These are phyloP conservation scores for Crotalaria pallida DNA, from an alignment of 306 rosid species.

Conservation along the genomic window DNA sequence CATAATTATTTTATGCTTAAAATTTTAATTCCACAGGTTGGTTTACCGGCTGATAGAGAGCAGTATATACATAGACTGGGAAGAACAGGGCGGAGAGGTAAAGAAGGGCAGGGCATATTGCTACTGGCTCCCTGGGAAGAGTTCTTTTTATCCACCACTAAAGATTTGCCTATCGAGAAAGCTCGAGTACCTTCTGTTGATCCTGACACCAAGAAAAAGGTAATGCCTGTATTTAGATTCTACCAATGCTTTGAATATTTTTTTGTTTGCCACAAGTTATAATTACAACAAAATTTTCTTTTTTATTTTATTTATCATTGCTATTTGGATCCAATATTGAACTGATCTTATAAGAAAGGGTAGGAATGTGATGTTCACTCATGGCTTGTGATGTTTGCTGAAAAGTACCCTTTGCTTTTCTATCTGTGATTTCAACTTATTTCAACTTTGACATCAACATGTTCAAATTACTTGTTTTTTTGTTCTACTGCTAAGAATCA, in stretches of 20 bases:
- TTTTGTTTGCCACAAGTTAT: too few relatives aligned
- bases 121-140: too few relatives aligned
- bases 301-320: too few relatives aligned
- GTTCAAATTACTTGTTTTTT: background rate
- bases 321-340: too few relatives aligned
- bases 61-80: constrained; percentile 93
- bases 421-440: too few relatives aligned
- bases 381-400: too few relatives aligned
- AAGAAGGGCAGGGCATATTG: too few relatives aligned
- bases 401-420: too few relatives aligned
- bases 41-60: constrained; percentile 78
- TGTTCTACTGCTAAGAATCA: background rate
- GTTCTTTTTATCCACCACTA: too few relatives aligned
- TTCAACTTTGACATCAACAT: background rate
- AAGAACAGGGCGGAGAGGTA: constrained; percentile 92
- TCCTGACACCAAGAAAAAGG: constrained; percentile 81
- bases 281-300: too few relatives aligned
- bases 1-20: background rate
- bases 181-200: constrained; percentile 56
- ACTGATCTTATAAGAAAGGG: too few relatives aligned
- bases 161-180: constrained; percentile 73
- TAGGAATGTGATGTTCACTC: too few relatives aligned
- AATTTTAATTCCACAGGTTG: constrained; percentile 47
- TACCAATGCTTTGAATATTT: background rate
- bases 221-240: constrained; percentile 22